Evolutionary conservation across 2,329 filamentous ascomycete genomes (phyloP), one percentile per base, ranked within the genome.

Genomic region (Grosmannia penicillata): DNA sequence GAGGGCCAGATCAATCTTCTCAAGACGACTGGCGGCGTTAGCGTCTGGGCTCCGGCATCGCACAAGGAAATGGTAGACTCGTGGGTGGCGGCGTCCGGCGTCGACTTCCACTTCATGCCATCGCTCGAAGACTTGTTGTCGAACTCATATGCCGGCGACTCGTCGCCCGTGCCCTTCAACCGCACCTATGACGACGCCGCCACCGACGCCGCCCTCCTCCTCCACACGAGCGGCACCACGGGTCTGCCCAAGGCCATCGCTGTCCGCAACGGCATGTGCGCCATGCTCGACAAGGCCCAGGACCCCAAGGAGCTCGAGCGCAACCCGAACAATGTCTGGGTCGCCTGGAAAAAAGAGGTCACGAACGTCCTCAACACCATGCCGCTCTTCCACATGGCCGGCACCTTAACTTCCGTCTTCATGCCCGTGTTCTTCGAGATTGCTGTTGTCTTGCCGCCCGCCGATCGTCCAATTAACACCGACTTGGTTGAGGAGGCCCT

Each of bases 141-240:
- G 13, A 9, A 2, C 34, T 25, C 22, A 1, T 18, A 18, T 14
- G 3, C 4, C 34, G 13, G 3, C 9, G 13, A 11, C 25, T 4
- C 2, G 14, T 18, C 4, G 17, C 32, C 19, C 1, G 30, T 34
- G 7, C 26, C 21, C 11, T 40, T 22, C 15, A 2, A 13, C 15
- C 31, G 35, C 28, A 33, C 33, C 53, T 66, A 58, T 26, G 59
- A 62, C 7, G 50, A 65, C 38, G 61, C 55, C 0, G 48, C 57
- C 40, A 59, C 55, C 52, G 60, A 66, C 4, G 60, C 63, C 0
- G 33, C 60, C 6, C 30, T 56, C 3, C 51, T 65, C 4, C 46
- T 66, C 8, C 63, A 67, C 46, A 66, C 62, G 1, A 63, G 59
- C 36, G 63, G 63, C 5, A 63, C 58, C 31, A 65, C 63, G 0